Evolutionary conservation across 2,329 filamentous ascomycete genomes (phyloP), one percentile per base, ranked within the genome.

Genomic region (Amesomyces nigricolor): DNA sequence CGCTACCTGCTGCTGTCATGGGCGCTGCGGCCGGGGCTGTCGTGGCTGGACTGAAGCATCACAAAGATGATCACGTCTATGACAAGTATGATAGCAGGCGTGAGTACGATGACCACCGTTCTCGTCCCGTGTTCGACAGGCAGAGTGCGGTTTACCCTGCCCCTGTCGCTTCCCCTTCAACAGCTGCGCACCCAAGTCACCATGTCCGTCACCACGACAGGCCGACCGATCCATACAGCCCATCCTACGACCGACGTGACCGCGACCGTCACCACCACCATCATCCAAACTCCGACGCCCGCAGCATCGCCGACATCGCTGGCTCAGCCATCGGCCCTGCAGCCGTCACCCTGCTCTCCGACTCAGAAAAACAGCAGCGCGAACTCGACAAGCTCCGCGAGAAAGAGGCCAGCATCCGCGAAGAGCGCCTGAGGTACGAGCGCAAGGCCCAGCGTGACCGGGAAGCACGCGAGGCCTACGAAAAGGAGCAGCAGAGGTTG

Each of bases 271-370:
- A 38, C 13, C 46, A 62, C 17, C 55, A 61, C 16, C 67, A 64
- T n/a, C 67, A 64, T 38, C 66, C 65, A 37, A 63, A 66, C 32
- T 68, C 72, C n/a, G 68, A 73, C 38, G 69, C 70, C 9, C 73
- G 68, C 59, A 69, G 67, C 26, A 67, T 77, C 51, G 71, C 70
- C n/a, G 70, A 73, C 62, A 70, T 72, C 47, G 76, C 76, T n/a
- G 71, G 76, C 13, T 72, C 73, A 29, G 78, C 74, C 17, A 71
- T 76, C 42, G 76, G 77, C 75, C 70, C 61, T 7, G 59, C 59
- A 9, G 61, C 54, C 14, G 57, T 52, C 6, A 55, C 61, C 0
- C 50, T 59, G 16, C 22, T 59, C 16, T 51, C 74, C 49, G 68
- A 72, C 11, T 67, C 65, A 47, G 64, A 66, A 42, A 66, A 63